A percentile compares a stretch with the other conserved stretches of the same genome.
Conservation (phyloP, 2,329 filamentous ascomycete species). For the Colletotrichum neosansevieriae region DNA sequence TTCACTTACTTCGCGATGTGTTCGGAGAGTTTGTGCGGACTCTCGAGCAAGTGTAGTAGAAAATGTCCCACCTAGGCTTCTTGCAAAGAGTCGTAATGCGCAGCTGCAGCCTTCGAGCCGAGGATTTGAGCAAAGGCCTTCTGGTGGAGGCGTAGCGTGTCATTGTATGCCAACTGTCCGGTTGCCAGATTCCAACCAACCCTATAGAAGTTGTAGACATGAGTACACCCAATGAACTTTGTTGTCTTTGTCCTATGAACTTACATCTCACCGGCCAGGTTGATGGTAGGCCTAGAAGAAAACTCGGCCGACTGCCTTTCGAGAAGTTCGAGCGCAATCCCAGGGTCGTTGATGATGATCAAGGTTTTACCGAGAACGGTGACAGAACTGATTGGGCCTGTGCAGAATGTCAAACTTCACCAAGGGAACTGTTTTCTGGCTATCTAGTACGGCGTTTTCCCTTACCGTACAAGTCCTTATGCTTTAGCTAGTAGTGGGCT, state of each 20-base stretch:
- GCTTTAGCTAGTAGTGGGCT: slow-evolving; percentile 50
- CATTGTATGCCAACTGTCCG: slow-evolving; percentile 51
- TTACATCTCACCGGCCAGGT: slow-evolving; percentile 52
- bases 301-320: slow-evolving; percentile 47
- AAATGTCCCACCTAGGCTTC: slow-evolving; percentile 58
- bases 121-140: slow-evolving; percentile 58
- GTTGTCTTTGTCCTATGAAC: slow-evolving; percentile 1
- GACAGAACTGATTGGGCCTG: slow-evolving; percentile 47
- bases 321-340: slow-evolving; percentile 53
- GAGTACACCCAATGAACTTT: neutral
- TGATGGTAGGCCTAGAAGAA: slow-evolving; percentile 49
- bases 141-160: slow-evolving; percentile 55
- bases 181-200: slow-evolving; percentile 54
- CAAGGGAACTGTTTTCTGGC: rapidly evolving
- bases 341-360: slow-evolving; percentile 54
- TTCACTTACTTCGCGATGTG: slow-evolving; percentile 56
- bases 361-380: slow-evolving; percentile 54
- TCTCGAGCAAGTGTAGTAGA: slow-evolving; percentile 55
- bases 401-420: neutral
- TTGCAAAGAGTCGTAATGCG: slow-evolving; percentile 56
- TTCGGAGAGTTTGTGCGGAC: slow-evolving; percentile 52
- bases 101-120: slow-evolving; percentile 53
- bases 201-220: neutral
- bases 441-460: too few relatives aligned
- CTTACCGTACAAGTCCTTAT: slow-evolving; percentile 48